These are phyloP conservation scores for Psidium friedrichsthalianum DNA, from an alignment of 345 rosid species.

Conservation along the genomic window DNA sequence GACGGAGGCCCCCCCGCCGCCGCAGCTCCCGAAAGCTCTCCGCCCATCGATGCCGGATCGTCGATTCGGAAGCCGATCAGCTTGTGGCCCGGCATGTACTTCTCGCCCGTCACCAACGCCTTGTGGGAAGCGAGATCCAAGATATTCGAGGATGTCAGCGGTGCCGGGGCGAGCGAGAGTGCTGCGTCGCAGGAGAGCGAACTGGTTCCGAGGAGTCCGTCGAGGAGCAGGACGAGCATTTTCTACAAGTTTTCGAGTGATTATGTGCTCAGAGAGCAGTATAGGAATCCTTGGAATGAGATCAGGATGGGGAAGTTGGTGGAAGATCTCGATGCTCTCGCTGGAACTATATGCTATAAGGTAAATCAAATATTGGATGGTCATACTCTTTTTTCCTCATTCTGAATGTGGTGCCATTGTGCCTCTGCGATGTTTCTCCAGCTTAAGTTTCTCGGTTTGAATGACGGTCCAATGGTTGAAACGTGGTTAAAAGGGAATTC, in stretches of 20 bases:
- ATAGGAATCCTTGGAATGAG: conserved; percentile 83
- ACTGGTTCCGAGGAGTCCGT: conserved; percentile 38
- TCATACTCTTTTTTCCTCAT: fast-evolving
- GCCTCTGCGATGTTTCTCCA: neutral
- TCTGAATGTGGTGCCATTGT: neutral
- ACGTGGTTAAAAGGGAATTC: neutral
- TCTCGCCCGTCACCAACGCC: conserved; percentile 86
- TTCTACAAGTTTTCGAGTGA: conserved; percentile 66
- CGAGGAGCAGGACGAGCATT: conserved; percentile 63
- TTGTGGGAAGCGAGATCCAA: conserved; percentile 82
- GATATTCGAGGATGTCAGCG: conserved; percentile 36
- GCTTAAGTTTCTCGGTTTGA: neutral
- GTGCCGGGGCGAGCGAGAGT: neutral
- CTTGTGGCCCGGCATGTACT: conserved; percentile 96
- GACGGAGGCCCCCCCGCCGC: neutral
- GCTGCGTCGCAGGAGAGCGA: conserved; percentile 13
- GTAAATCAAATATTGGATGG: conserved; percentile 6
- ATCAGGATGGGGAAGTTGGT: conserved; percentile 71
- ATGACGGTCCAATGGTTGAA: neutral
- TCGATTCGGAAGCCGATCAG: conserved; percentile 71
- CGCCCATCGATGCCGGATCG: conserved; percentile 72
- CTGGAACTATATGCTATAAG: conserved; percentile 79
- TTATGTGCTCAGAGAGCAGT: conserved; percentile 67
- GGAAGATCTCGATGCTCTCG: conserved; percentile 96
- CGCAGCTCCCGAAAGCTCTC: conserved; percentile 5